Base-by-base conservation (phyloP, 352 stramenopile species). In the Phytophthora chlamydospora region DNA sequence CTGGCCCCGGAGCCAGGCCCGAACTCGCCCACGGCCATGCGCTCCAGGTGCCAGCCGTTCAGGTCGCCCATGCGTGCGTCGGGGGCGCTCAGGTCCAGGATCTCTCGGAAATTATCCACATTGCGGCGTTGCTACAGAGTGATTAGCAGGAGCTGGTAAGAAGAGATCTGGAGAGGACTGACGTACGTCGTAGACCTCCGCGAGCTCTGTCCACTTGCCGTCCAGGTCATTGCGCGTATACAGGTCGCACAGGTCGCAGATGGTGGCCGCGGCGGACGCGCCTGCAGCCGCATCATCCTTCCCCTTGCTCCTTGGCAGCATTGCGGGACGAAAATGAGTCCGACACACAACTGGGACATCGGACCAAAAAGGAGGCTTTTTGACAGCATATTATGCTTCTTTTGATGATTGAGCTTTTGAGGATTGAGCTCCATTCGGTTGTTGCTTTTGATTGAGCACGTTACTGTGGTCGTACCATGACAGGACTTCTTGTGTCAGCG, bases 21-120 rank as follows among this genome's bases (percentile, higher is more conserved):
- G n/a, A 84, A 81, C 63, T 93, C 85, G 13, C 79, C 82, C 29
- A 91, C 81, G 0, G 85, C 85, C 82, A 93, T 93, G 40, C 85
- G 85, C 67, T 93, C 85, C 44, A 93, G 54, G 66, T 91, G 80
- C 85, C 85, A 93, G 13, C 77, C 77, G 13, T 80, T 90, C 10
- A 93, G 61, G 21, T 87, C 80, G 29, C 78, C 78, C 49, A 93
- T 68, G 13, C 85, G 75, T 43, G 72, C 72, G 2, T 48, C 77
- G 0, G 85, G 85, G 8, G 73, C 76, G 40, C 80, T 91, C 33
- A 93, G 62, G 57, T 89, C 77, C 27, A 93, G 58, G 57, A 93
- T 93, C 64, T 93, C 85, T 6, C 68, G 62, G 31, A 90, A 67
- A 45, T 90, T 91, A 57, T 91, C 81, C 27, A 89, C 75, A 56